A percentile compares a stretch with the other conserved stretches of the same genome.
Evolutionary conservation across 768 basidiomycete species (phyloP).

Genomic region (Termitomyces sp.): DNA sequence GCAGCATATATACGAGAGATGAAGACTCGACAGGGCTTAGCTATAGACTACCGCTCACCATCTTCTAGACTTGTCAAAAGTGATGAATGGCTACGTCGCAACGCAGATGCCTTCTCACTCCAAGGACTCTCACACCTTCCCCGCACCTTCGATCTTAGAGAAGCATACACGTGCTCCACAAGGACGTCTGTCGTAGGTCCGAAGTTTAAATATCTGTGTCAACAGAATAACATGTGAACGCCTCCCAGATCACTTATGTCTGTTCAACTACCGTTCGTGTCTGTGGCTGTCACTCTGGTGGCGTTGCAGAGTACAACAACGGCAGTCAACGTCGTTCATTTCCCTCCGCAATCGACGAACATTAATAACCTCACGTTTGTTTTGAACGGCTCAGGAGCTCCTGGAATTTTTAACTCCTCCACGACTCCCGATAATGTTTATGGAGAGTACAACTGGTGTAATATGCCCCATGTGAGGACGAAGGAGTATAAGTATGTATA

Average conservation of each 20-base stretch:
- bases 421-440: conserved; percentile 30
- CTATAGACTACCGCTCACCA: not conserved
- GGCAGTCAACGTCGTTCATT: conserved; percentile 26
- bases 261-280: not conserved
- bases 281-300: conserved; percentile 7
- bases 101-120: not conserved
- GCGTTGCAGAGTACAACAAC: conserved; percentile 8
- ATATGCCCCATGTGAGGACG: conserved; percentile 45
- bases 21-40: not conserved
- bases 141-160: not conserved
- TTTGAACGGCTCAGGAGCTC: conserved; percentile 35
- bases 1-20: not conserved
- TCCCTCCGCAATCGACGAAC: conserved; percentile 30
- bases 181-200: not conserved
- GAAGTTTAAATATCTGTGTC: not conserved
- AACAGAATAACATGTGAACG: not conserved
- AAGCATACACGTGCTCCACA: not conserved
- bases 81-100: not conserved
- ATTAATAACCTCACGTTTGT: conserved; percentile 40
- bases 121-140: not conserved
- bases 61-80: not conserved
- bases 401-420: conserved; percentile 41
- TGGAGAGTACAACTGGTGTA: conserved; percentile 48
- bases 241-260: not conserved
- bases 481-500: conserved; percentile 37